Percentiles rank a stretch among this genome's conserved stretches.
phyloP scores from a whole-genome alignment of 768 basidiomycete species.

The Suillus subluteus region DNA sequence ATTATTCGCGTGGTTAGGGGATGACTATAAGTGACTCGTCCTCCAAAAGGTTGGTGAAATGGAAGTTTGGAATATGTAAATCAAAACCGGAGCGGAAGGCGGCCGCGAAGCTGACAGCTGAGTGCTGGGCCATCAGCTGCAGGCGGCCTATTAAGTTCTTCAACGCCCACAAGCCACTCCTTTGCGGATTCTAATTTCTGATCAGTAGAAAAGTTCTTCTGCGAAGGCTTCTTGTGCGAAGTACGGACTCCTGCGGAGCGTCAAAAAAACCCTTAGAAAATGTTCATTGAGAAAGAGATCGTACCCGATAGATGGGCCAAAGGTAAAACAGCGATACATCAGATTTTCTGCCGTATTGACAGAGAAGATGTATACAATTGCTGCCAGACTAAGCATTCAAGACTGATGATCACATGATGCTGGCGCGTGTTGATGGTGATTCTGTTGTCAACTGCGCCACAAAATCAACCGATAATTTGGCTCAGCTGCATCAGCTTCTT shows the following conservation, averaged over 20 bases:
- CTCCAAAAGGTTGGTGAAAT: not conserved
- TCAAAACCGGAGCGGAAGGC: not conserved
- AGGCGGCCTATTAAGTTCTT: not conserved
- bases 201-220: not conserved
- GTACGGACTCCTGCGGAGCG: not conserved
- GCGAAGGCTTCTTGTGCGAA: no score
- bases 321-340: no score
- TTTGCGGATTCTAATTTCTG: no score
- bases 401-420: no score
- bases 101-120: not conserved
- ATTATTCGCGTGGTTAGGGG: no score
- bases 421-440: not conserved
- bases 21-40: not conserved
- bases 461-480: not conserved
- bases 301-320: no score
- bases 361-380: no score
- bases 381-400: no score
- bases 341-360: no score
- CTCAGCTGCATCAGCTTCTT: not conserved
- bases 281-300: no score
- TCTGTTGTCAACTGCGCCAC: not conserved
- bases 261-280: not conserved
- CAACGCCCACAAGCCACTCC: not conserved
- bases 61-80: not conserved
- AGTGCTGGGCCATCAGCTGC: no score